Evolutionary conservation across 768 basidiomycete species (phyloP), one percentile per base, ranked within the genome.

Genomic region (Boletus tylopilopsis): DNA sequence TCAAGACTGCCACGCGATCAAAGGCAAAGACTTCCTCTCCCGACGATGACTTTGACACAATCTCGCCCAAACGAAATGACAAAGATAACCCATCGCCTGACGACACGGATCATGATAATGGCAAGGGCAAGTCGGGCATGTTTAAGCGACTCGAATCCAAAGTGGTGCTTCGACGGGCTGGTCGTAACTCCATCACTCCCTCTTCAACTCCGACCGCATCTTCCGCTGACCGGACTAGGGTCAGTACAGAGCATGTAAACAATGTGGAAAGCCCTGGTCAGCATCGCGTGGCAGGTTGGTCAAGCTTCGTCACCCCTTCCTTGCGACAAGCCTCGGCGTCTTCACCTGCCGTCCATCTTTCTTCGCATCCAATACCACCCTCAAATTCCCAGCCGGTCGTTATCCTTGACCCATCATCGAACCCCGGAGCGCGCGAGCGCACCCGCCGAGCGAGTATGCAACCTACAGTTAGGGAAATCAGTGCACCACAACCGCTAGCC

Each of bases 311-410:
- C 52, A 75, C 81, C 37, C 86, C 86, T 37, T 86, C 85, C 32
- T 68, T 88, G 52, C 77, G 81, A 47, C 77, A 77, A 53, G 87
- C 79, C 33, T 86, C 88, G 40, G 76, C 85, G 73, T 90, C 87
- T 49, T 87, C 86, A 19, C 87, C 88, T 45, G 76, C 82, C 24
- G 67, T 90, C 37, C 82, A 85, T 59, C 74, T 84, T 47, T 78
- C 78, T 43, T 81, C 81, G 23, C 76, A 78, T 67, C 71, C 78
- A 29, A 60, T 75, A 43, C 76, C 78, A 43, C 79, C 81, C 30
- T 74, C 77, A n/a, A 76, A 72, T 60, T 76, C 77, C 34, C 76
- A 74, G 50, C 64, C 76, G 18, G 69, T 73, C 47, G 64, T 78
- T 18, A 71, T 77, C 50, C 71, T 67, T 18, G 74, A 76, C 42